Evolutionary conservation across 2,329 filamentous ascomycete genomes (phyloP).

Genomic region (Fonsecaea monophora): DNA sequence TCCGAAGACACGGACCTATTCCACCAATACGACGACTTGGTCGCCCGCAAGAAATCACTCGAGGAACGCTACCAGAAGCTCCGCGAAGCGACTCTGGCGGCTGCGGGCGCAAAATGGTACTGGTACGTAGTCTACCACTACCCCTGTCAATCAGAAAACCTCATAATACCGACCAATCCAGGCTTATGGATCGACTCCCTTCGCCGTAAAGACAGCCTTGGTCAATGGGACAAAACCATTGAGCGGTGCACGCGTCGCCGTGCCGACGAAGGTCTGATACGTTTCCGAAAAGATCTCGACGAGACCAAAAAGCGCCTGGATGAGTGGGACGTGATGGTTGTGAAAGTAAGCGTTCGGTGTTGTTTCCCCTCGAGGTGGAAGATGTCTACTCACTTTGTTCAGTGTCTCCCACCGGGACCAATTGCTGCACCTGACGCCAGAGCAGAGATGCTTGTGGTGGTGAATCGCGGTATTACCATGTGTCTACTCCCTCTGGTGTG

Average conservation of each 20-base stretch:
- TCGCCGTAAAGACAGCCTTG: slow-evolving; percentile 13
- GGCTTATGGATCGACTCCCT: slow-evolving; percentile 17
- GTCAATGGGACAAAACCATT: slow-evolving; percentile 13
- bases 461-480: slow-evolving; percentile 12
- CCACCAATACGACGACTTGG: slow-evolving; percentile 12
- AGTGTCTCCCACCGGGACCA: slow-evolving; percentile 18
- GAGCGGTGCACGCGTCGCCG: background rate
- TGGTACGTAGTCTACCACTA: slow-evolving; percentile 22
- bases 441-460: background rate
- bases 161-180: slow-evolving; percentile 1
- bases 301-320: slow-evolving; percentile 2
- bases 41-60: slow-evolving; percentile 10
- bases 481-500: slow-evolving; percentile 8
- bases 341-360: background rate
- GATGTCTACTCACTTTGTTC: background rate
- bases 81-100: slow-evolving; percentile 12
- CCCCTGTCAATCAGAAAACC: slow-evolving; percentile 13
- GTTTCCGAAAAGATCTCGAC: slow-evolving; percentile 9
- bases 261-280: slow-evolving; percentile 5
- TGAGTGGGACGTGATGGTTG: slow-evolving; percentile 6
- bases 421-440: slow-evolving; percentile 3
- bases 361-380: background rate
- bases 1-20: slow-evolving; percentile 17
- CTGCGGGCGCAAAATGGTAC: slow-evolving; percentile 21
- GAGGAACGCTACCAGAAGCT: slow-evolving; percentile 13